Base-by-base conservation (phyloP, 371 early-diverging fungal species). In the Lichtheimia ramosa region DNA sequence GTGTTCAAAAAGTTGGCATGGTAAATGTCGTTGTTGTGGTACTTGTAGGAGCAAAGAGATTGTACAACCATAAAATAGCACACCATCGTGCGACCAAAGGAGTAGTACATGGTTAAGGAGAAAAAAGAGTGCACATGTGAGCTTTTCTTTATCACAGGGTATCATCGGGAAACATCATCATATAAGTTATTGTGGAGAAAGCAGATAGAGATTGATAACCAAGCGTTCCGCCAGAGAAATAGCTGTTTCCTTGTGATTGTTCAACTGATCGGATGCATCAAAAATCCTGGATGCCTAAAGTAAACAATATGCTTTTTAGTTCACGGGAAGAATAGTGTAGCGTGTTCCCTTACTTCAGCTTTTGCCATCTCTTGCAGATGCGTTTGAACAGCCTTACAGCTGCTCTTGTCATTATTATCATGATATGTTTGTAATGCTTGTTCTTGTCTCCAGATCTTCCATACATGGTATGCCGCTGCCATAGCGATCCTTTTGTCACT, bases 401-500 rank as follows among this genome's bases (percentile, higher is more conserved):
- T 53, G 43, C 51, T 59, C 51, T 21, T 59, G 21, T 53, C 46
- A 16, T 49, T 21, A 3, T 52, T 16, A 53, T 53, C 40, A 10
- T 34, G 20, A 20, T 34, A 39, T 28, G 18, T 20, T 16, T 50
- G 46, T 18, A 54, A 43, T 23, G 34, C 54, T 48, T 73, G 70
- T 16, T 74, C 65, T 16, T 62, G 55, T 53, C 70, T 75, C 76
- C 76, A 76, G 51, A 62, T 58, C 58, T 74, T 74, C 70, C 72
- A 74, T 25, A 73, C 66, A 25, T 76, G 72, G 59, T 76, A 79
- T 48, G 80, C 80, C 43, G 75, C 72, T 4, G 80, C 80, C 80
- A 79, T 76, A 13, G 73, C 80, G 27, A 79, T 71, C 5, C 68
- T 72, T 46, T 76, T 79, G 54, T 79, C 75, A 66, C 80, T 79